Percentiles rank a stretch among this genome's conserved stretches.
Conservation (phyloP, 257 asterid genomes). For the Parsonsia alboflavescens region DNA sequence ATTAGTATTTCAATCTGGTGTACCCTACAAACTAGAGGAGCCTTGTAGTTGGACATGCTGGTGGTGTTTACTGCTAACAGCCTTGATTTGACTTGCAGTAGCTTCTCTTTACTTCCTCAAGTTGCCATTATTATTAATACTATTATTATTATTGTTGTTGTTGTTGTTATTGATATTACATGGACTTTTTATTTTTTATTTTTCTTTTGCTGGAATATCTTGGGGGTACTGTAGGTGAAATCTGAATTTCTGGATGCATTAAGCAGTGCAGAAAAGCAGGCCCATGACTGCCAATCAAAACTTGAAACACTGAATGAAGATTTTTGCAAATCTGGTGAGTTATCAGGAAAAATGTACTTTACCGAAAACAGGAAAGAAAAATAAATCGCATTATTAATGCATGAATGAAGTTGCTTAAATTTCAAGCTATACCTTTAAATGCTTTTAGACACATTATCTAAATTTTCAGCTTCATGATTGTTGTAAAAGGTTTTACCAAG, state of each 20-base stretch:
- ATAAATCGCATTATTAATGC: neutral
- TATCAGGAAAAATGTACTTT: neutral
- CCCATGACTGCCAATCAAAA: conserved; percentile 55
- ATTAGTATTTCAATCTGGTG: neutral
- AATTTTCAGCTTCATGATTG: neutral
- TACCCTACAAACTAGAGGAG: neutral
- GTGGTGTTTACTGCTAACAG: neutral
- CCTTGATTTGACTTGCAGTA: neutral
- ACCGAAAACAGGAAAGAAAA: no score
- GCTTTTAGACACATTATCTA: neutral
- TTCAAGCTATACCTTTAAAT: conserved; percentile 3
- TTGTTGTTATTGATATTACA: no score
- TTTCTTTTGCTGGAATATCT: conserved; percentile 16
- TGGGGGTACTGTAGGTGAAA: conserved; percentile 55
- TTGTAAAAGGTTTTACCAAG: neutral
- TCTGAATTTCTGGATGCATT: conserved; percentile 90
- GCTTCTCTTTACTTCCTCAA: neutral
- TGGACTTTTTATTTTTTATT: neutral
- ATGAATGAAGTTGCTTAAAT: neutral
- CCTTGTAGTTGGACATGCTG: neutral
- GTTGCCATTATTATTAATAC: no score
- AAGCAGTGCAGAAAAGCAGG: conserved; percentile 94
- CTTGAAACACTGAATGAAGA: conserved; percentile 54
- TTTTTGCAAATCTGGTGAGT: conserved; percentile 68
- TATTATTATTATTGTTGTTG: no score